These are phyloP conservation scores for Hyphodiscus hymeniophilus DNA, from an alignment of 495 filamentous ascomycete species.

Conservation along the genomic window DNA sequence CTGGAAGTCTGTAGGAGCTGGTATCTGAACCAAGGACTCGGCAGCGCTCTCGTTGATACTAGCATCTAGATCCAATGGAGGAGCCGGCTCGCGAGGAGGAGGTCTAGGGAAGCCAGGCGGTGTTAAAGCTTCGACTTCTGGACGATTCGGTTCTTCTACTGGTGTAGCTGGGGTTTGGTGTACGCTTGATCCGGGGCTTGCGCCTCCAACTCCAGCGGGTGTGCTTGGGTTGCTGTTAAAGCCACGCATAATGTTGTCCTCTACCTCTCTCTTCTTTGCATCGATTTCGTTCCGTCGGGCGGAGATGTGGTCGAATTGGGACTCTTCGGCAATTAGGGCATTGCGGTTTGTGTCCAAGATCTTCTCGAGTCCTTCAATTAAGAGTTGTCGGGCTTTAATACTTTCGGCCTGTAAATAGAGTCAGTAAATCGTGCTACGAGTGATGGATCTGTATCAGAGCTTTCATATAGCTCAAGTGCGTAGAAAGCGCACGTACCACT, in stretches of 20 bases:
- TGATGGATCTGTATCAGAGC: no score
- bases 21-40: neutral
- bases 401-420: constrained; percentile 66
- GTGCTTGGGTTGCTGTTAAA: constrained; percentile 40
- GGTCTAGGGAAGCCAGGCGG: constrained; percentile 51
- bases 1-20: constrained; percentile 24
- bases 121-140: constrained; percentile 76
- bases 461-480: no score
- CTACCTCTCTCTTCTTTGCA: constrained; percentile 72
- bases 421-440: no score
- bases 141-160: constrained; percentile 49
- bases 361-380: constrained; percentile 76
- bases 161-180: constrained; percentile 25
- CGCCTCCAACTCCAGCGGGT: constrained; percentile 27
- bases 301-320: constrained; percentile 46
- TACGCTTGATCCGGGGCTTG: constrained; percentile 21
- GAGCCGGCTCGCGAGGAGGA: constrained; percentile 15
- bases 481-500: constrained; percentile 34
- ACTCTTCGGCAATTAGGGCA: constrained; percentile 59
- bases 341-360: constrained; percentile 67
- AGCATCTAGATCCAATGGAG: constrained; percentile 22
- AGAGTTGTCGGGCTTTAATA: constrained; percentile 72
- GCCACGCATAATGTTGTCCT: constrained; percentile 78
- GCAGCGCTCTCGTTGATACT: constrained; percentile 22
- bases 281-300: constrained; percentile 60